A percentile compares a stretch with the other conserved stretches of the same genome.
phyloP scores from a whole-genome alignment of 2,329 filamentous ascomycete species.

The Pseudogymnoascus sp. region DNA sequence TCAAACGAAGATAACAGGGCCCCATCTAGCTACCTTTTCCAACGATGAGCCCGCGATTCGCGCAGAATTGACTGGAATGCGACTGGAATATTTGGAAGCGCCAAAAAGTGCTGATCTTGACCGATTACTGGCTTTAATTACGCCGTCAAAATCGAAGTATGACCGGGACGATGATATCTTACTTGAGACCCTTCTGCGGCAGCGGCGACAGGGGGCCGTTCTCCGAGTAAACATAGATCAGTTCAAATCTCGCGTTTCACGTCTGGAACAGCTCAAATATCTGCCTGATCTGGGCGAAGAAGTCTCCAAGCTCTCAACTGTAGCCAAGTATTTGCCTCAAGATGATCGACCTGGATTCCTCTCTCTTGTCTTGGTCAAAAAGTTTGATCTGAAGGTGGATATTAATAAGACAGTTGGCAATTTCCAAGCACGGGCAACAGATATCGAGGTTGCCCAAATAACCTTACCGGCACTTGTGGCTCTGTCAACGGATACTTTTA shows the following conservation, averaged over 20 bases:
- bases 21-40: conserved; percentile 47
- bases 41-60: conserved; percentile 54
- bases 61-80: conserved; percentile 58
- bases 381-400: conserved; percentile 55
- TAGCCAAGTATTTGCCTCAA: conserved; percentile 91
- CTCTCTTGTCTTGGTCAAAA: conserved; percentile 62
- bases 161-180: conserved; percentile 89
- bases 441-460: conserved; percentile 72
- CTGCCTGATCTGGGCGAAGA: conserved; percentile 72
- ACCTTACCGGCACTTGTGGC: conserved; percentile 78
- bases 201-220: conserved; percentile 80
- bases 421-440: conserved; percentile 50
- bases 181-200: conserved; percentile 81
- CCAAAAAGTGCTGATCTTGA: conserved; percentile 79
- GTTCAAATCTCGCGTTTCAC: conserved; percentile 56
- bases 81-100: conserved; percentile 63
- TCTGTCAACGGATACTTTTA: conserved; percentile 61
- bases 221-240: conserved; percentile 63
- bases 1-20: conserved; percentile 68
- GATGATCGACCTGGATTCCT: conserved; percentile 88
- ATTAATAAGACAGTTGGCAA: conserved; percentile 64
- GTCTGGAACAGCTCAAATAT: conserved; percentile 58
- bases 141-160: conserved; percentile 83
- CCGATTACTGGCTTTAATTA: conserved; percentile 76
- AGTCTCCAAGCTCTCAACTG: conserved; percentile 72